Base-by-base conservation (phyloP, 2,329 filamentous ascomycete species). In the Whalleya microplaca region DNA sequence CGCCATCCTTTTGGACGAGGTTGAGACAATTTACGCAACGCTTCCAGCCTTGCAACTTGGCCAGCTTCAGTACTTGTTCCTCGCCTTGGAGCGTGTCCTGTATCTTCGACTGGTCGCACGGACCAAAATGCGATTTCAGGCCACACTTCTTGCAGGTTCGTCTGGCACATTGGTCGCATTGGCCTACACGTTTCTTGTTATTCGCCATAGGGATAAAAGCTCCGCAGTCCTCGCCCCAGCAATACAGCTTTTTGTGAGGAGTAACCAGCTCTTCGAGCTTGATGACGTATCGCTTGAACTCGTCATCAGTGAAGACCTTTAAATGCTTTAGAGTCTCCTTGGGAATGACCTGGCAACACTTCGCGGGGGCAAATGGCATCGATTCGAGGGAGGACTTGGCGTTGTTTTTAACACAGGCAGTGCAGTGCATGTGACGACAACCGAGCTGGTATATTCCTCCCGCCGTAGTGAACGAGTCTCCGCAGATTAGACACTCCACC, bases 121-220 rank as follows among this genome's bases (percentile, higher is more conserved):
- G 1, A 1, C 57, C 61, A 19, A 55, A 64, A 45, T 68, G 66
- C 1, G 66, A 63, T 41, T 66, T 66, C 19, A n/a, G 46, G 1
- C 7, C 41, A 21, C 64, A 66, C 2, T 19, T 6, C 21, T 47
- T 61, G 47, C 65, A 67, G 1, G 64, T 66, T 9, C 56, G 63
- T 37, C 40, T 51, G 10, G 7, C 40, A 19, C 65, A 66, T 2
- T 50, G 2, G 3, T 3, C 1, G 48, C 64, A 66, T 12, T 29
- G 23, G 1, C 63, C 63, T 10, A 62, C 10, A 6, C 53, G 55
- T 6, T n/a, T 53, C 9, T 21, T 58, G 18, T 44, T 51, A 21
- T 52, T 52, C 6, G 18, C 16, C 2, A 9, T 1, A 0, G 61
- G 57, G 32, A 67, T 64, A 48, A 48, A 63, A 0, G 46, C 45